Evolutionary conservation across 345 rosid genomes (phyloP), one percentile per base, ranked within the genome.

Genomic region (Syzygium grande): DNA sequence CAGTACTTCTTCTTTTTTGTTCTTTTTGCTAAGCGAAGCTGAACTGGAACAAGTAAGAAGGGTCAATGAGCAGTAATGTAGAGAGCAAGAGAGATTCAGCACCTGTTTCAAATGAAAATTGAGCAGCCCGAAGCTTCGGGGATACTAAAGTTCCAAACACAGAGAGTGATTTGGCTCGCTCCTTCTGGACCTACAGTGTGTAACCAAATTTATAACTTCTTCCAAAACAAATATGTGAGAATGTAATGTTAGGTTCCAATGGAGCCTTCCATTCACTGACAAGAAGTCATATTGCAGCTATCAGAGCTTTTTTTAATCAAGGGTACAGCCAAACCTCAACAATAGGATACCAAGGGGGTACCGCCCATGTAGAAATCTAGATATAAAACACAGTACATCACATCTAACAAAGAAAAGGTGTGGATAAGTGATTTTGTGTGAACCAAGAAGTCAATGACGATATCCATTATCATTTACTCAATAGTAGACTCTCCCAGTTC

Each of bases 81-180:
- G 49, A 34, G 25, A 38, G 23, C 27, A 73, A 58, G 27, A 38
- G 80, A 73, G 80, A 38, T 38, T 34, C 80, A 87, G 88, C 68
- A 98, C 99, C 99, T 92, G 93, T 91, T 91, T 96, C 99, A 89
- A 98, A 98, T 55, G 99, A 94, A 86, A 93, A 87, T 91, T 98
- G 99, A 46, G 98, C 89, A 34, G 94, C 87, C 86, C 95, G 94
- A 87, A 98, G 97, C 95, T 95, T 96, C 30, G 99, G 99, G 11
- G 99, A 96, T 86, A 96, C 95, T 80, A 98, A 90, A 86, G 95
- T 92, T 88, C 99, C 99, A 90, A 98, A 96, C 79, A 96, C 89
- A 2, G 96, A 93, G 43, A 96, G 88, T 51, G 92, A 91, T 91
- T 92, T 98, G 12, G 90, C 89, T 61, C 99, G 93, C 92, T 94